These are phyloP conservation scores for Punica granatum DNA, from an alignment of 345 rosid species.

Conservation along the genomic window DNA sequence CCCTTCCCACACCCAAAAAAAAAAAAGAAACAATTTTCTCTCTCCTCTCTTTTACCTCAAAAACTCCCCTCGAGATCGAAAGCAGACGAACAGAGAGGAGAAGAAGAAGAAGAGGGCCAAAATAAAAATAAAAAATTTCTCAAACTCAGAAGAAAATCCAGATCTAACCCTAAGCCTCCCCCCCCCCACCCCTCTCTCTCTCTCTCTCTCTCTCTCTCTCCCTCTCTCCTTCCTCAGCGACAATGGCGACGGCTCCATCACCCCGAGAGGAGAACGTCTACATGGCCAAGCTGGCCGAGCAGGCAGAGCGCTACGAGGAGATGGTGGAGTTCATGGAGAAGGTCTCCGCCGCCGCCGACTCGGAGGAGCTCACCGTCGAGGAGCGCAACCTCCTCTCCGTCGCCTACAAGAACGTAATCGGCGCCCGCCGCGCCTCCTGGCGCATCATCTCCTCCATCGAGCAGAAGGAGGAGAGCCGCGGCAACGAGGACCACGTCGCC, in stretches of 20 bases:
- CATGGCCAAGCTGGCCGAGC: slow-evolving; percentile 95
- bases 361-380: slow-evolving; percentile 72
- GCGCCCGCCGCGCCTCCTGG: slow-evolving; percentile 92
- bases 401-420: slow-evolving; percentile 95
- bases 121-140: not conserved
- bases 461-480: slow-evolving; percentile 88
- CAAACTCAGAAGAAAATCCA: not conserved
- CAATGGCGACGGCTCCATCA: slow-evolving; percentile 27
- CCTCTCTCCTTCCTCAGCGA: not conserved
- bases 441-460: slow-evolving; percentile 83
- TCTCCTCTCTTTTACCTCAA: slow-evolving; percentile 2
- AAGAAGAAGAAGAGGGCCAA: too few relatives aligned
- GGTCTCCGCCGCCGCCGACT: slow-evolving; percentile 46
- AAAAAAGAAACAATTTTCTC: too few relatives aligned
- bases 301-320: slow-evolving; percentile 92
- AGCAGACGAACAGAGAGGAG: not conserved
- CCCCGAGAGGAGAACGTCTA: slow-evolving; percentile 73
- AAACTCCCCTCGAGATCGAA: not conserved
- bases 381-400: slow-evolving; percentile 94
- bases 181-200: not conserved
- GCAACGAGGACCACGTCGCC: slow-evolving; percentile 82
- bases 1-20: too few relatives aligned
- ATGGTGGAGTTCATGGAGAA: slow-evolving; percentile 96
- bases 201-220: slow-evolving; percentile 6
- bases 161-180: slow-evolving; percentile 6